Evolutionary conservation across 2,329 filamentous ascomycete species (phyloP).

Genomic region (Pseudogymnoascus sp.): DNA sequence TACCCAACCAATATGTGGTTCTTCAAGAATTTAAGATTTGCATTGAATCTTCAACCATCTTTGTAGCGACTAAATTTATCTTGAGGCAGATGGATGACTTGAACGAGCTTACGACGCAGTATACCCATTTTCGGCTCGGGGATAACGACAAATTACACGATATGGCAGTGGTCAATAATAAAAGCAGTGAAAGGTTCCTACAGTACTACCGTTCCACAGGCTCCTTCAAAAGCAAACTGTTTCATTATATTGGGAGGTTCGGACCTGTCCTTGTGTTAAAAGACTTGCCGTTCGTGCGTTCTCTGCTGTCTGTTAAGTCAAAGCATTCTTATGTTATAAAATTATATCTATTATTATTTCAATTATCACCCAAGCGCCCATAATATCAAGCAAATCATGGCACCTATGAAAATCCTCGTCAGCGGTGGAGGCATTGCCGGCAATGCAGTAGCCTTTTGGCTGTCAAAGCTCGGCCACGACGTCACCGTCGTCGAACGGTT

Average conservation of each 20-base stretch:
- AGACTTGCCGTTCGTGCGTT: neutral
- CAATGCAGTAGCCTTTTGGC: conserved; percentile 41
- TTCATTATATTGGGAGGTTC: neutral
- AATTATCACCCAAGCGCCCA: neutral
- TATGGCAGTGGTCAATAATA: neutral
- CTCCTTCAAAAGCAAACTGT: neutral
- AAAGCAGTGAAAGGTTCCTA: neutral
- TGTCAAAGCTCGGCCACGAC: conserved; percentile 33
- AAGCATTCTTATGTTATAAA: neutral
- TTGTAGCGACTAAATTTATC: neutral
- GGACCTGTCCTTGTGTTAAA: neutral
- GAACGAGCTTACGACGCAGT: neutral
- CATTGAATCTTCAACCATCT: neutral
- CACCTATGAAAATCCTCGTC: conserved; percentile 29
- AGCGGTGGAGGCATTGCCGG: conserved; percentile 30
- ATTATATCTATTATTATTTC: neutral
- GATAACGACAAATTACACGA: neutral
- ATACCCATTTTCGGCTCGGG: neutral
- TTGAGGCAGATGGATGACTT: neutral
- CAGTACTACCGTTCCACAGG: neutral
- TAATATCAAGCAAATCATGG: neutral
- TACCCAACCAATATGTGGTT: neutral
- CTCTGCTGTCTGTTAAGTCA: neutral
- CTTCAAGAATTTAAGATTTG: neutral
- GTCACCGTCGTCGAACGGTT: conserved; percentile 37